phyloP scores from a whole-genome alignment of 805 yeast genomes.

The Debaryomyces prosopidis region DNA sequence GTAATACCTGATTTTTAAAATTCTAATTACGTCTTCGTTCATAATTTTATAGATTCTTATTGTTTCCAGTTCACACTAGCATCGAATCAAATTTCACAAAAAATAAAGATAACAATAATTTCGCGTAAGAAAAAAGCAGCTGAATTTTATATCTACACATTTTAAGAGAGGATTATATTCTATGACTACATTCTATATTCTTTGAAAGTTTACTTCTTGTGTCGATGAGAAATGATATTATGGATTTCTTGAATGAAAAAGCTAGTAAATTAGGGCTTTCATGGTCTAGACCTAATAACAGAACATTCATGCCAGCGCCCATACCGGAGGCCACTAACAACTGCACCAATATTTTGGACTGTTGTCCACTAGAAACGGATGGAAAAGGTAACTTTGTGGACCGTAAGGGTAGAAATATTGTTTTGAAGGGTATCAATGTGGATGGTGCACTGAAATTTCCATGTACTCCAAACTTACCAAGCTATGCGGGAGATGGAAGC shows the following conservation, averaged over 20 bases:
- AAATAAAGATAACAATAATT: too few species aligned
- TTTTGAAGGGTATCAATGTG: conserved; percentile 76
- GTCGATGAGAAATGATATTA: conserved; percentile 17
- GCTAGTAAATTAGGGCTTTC: conserved; percentile 24
- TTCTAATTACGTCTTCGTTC: too few species aligned
- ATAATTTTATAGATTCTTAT: not conserved
- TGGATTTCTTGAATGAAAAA: conserved; percentile 33
- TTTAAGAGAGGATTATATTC: too few species aligned
- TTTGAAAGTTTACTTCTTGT: not conserved
- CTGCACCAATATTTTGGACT: conserved; percentile 14
- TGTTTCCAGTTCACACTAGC: too few species aligned
- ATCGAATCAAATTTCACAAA: too few species aligned
- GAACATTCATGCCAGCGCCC: not conserved
- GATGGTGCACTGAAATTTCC: conserved; percentile 80
- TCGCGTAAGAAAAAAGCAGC: too few species aligned
- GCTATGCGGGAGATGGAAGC: conserved; percentile 38
- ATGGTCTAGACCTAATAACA: conserved; percentile 19
- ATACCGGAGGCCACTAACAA: not conserved
- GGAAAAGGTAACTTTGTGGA: conserved; percentile 56
- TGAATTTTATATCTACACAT: too few species aligned
- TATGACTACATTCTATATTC: too few species aligned
- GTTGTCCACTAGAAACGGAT: conserved; percentile 21
- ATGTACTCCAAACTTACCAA: conserved; percentile 47
- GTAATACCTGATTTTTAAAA: conserved; percentile 2
- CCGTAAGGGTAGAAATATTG: conserved; percentile 59